phyloP scores from a whole-genome alignment of 2,329 filamentous ascomycete genomes.

The Hymenoscyphus salicellus region DNA sequence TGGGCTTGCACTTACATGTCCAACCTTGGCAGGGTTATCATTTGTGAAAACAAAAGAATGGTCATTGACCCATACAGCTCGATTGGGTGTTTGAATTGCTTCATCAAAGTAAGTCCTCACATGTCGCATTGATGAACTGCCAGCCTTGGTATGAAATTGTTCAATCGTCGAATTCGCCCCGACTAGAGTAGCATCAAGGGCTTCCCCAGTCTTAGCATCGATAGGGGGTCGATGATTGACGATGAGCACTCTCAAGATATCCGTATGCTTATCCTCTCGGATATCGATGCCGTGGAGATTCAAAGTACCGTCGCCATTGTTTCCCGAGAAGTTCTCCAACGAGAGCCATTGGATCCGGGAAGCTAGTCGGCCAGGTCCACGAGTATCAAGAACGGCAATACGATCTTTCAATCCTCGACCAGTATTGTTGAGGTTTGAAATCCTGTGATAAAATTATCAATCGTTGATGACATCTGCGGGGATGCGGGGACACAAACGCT shows the following conservation, averaged over 20 bases:
- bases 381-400: constrained; percentile 31
- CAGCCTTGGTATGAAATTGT: constrained; percentile 33
- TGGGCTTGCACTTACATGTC: constrained; percentile 25
- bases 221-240: constrained; percentile 38
- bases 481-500: constrained; percentile 25
- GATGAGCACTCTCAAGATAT: constrained; percentile 34
- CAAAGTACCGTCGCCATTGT: constrained; percentile 30
- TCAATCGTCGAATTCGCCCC: constrained; percentile 41
- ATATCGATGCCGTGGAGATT: constrained; percentile 38
- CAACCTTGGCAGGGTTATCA: constrained; percentile 36
- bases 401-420: constrained; percentile 26
- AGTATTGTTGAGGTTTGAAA: constrained; percentile 27
- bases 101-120: constrained; percentile 35
- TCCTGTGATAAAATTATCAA: constrained; percentile 16
- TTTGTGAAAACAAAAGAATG: constrained; percentile 40
- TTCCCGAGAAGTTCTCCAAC: constrained; percentile 26
- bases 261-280: constrained; percentile 24
- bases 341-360: constrained; percentile 28
- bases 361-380: constrained; percentile 22
- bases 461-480: neutral
- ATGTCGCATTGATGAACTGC: constrained; percentile 32
- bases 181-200: constrained; percentile 32
- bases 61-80: constrained; percentile 36
- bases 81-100: constrained; percentile 38
- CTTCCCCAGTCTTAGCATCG: constrained; percentile 33